A percentile compares a stretch with the other conserved stretches of the same genome.
phyloP scores from a whole-genome alignment of 768 basidiomycete genomes.

The Agrocybe pediades region DNA sequence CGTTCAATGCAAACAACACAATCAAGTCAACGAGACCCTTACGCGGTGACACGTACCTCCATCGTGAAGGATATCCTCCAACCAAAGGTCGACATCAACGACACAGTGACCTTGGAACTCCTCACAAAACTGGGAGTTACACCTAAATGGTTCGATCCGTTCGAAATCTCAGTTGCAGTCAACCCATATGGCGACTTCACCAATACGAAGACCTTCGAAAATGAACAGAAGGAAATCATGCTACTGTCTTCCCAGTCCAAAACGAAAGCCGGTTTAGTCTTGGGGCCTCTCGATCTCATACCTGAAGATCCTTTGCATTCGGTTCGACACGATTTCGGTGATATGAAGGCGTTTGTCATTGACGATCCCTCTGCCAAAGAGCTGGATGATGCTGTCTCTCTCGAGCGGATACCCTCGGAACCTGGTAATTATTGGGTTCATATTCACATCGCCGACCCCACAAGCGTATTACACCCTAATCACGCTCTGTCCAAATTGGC shows the following conservation, averaged over 20 bases:
- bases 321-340: slow-evolving; percentile 85
- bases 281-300: slow-evolving; percentile 69
- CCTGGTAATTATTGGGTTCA: slow-evolving; percentile 78
- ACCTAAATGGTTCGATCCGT: slow-evolving; percentile 79
- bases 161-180: slow-evolving; percentile 39
- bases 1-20: slow-evolving; percentile 52
- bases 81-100: slow-evolving; percentile 31
- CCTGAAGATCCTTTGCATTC: slow-evolving; percentile 62
- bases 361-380: slow-evolving; percentile 82
- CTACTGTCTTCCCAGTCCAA: slow-evolving; percentile 26
- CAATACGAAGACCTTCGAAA: slow-evolving; percentile 22
- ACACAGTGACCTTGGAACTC: slow-evolving; percentile 42
- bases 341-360: slow-evolving; percentile 81
- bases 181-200: slow-evolving; percentile 35
- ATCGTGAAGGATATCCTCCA: slow-evolving; percentile 61
- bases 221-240: slow-evolving; percentile 28
- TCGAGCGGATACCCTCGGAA: slow-evolving; percentile 67
- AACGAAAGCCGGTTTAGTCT: slow-evolving; percentile 27
- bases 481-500: slow-evolving; percentile 67
- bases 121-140: slow-evolving; percentile 74
- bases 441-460: slow-evolving; percentile 92
- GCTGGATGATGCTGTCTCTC: slow-evolving; percentile 90
- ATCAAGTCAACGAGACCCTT: slow-evolving; percentile 64
- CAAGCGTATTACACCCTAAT: slow-evolving; percentile 69
- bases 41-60: slow-evolving; percentile 46